A percentile compares a stretch with the other conserved stretches of the same genome.
Conservation (phyloP, 192 early-diverging fungal species). For the Coemansia sp. region DNA sequence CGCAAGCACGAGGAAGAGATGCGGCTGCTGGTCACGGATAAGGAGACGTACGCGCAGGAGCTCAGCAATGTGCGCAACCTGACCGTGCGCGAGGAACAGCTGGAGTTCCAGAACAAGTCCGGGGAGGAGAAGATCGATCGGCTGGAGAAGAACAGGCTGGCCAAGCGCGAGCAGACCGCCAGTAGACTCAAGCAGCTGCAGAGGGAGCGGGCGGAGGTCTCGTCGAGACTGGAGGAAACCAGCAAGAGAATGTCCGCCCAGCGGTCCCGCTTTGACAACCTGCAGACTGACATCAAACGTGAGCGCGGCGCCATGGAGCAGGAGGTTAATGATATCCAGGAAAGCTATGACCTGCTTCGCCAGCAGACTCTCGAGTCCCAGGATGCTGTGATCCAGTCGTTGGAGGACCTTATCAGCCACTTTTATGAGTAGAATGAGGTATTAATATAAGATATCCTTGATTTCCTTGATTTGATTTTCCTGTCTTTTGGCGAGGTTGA, state of each 20-base stretch:
- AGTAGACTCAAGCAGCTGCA: conserved; percentile 27
- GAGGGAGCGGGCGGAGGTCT: conserved; percentile 33
- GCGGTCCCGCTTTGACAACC: conserved; percentile 30
- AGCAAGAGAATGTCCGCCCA: conserved; percentile 33
- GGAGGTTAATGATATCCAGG: conserved; percentile 40
- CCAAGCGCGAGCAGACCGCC: conserved; percentile 37
- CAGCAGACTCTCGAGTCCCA: conserved; percentile 54
- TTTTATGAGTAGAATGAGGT: conserved; percentile 24
- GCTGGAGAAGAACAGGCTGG: conserved; percentile 33
- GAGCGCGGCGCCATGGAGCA: conserved; percentile 35
- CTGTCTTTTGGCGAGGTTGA: background rate
- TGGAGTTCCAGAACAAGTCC: conserved; percentile 44
- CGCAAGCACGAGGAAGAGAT: conserved; percentile 54
- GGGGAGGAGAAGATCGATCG: conserved; percentile 53
- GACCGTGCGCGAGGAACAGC: conserved; percentile 44
- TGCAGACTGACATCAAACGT: conserved; percentile 33
- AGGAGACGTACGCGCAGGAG: conserved; percentile 28
- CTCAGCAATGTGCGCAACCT: conserved; percentile 27
- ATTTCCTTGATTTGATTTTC: background rate
- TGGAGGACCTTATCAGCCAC: conserved; percentile 43
- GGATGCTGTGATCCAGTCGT: conserved; percentile 48
- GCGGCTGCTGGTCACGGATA: conserved; percentile 27
- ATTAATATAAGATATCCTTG: background rate
- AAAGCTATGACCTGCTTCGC: conserved; percentile 37
- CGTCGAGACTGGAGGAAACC: conserved; percentile 33